Evolutionary conservation across 2,329 filamentous ascomycete genomes (phyloP).

Genomic region (Neonectria ditissima): DNA sequence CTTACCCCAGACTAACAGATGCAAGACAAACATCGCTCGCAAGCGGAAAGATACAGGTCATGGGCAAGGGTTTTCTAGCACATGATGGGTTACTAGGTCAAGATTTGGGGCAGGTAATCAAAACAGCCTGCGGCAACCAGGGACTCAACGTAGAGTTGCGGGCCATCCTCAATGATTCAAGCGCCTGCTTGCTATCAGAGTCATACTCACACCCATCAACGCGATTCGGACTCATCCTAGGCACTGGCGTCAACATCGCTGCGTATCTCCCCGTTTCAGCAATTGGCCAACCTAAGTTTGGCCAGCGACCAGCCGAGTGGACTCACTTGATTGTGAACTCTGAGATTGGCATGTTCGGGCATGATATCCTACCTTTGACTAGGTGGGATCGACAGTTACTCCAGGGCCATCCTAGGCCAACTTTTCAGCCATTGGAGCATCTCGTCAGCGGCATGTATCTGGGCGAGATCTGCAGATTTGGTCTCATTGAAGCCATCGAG

Average conservation of each 20-base stretch:
- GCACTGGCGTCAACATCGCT: slow-evolving; percentile 75
- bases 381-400: slow-evolving; percentile 70
- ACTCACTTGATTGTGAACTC: slow-evolving; percentile 75
- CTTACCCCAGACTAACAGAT: slow-evolving; percentile 38
- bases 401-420: slow-evolving; percentile 64
- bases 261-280: slow-evolving; percentile 71
- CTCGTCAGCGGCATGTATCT: slow-evolving; percentile 75
- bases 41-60: slow-evolving; percentile 68
- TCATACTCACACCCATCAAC: slow-evolving; percentile 70
- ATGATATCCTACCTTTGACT: slow-evolving; percentile 68
- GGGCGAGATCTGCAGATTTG: slow-evolving; percentile 71
- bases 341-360: slow-evolving; percentile 75
- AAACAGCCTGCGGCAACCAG: slow-evolving; percentile 62
- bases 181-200: slow-evolving; percentile 73
- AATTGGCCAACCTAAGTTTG: slow-evolving; percentile 68
- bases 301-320: slow-evolving; percentile 66
- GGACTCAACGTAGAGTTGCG: slow-evolving; percentile 67
- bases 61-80: slow-evolving; percentile 76
- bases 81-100: slow-evolving; percentile 68
- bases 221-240: slow-evolving; percentile 73
- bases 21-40: slow-evolving; percentile 73
- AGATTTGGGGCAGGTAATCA: slow-evolving; percentile 70
- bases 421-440: slow-evolving; percentile 72
- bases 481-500: slow-evolving; percentile 69
- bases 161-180: slow-evolving; percentile 75